Base-by-base conservation (phyloP, 768 basidiomycete species). In the Psilocybe sp. region DNA sequence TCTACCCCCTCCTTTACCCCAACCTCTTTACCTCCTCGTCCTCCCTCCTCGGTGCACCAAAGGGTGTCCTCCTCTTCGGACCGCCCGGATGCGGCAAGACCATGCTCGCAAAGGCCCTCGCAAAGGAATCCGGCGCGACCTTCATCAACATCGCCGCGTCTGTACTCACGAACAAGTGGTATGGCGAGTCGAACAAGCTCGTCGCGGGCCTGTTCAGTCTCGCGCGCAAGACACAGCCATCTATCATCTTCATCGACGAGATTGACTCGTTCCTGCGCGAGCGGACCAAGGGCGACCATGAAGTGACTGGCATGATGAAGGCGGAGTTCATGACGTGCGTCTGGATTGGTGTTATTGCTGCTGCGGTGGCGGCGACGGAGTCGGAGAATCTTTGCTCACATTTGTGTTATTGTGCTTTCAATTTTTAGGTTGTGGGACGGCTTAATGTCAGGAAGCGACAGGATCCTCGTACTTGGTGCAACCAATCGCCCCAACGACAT, bases 1-100 rank as follows among this genome's bases (percentile, higher is more conserved):
- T 98, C 60, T 96, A 90, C 64, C 96, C 96, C 1, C 81, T 98
- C 37, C 81, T 88, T 52, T 96, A 90, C 61, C 97, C 97, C 3
- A 76, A 86, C 50, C 80, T 98, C 49, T 98, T 98, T 76, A 75
- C 79, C 12, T 77, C 86, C 14, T 81, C 89, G 0, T 90, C 93
- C 0, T 78, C 86, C 12, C 80, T 98, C 16, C 81, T 97, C 52
- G 81, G 84, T 5, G 92, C 97, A 4, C 97, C 97, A 0, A 98
- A 98, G 65, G 97, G 97, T 11, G 96, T 98, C 8, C 78, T 98
- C 14, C 80, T 99, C 15, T 96, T 91, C 59, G 97, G 97, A 0
- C 97, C 95, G 37, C 97, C 97, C 1, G 96, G 97, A 5, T 99
- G 97, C 57, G 97, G 97, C 19, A 99, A 99, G 74, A 98, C 97